These are phyloP conservation scores for Ulmus americana DNA, from an alignment of 331 rosid genomes.

Conservation along the genomic window DNA sequence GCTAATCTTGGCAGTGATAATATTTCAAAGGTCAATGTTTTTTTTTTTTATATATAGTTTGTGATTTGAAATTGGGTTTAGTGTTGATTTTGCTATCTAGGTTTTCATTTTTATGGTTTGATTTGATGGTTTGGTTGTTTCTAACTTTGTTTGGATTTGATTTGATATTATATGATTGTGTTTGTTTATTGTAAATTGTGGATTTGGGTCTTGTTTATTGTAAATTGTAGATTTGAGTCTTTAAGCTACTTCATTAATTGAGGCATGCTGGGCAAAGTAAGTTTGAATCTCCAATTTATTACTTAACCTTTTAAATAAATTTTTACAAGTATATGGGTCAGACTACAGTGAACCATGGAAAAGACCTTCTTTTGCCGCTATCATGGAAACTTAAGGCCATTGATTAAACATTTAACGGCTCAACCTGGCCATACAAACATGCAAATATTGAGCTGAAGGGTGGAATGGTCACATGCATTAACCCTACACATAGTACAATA, in stretches of 20 bases:
- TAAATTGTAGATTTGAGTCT: conserved; percentile 49
- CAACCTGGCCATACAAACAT: conserved; percentile 57
- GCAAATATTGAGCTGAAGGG: conserved; percentile 48
- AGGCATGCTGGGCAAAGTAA: conserved; percentile 95
- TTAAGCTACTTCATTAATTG: conserved; percentile 66
- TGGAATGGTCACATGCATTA: conserved; percentile 29
- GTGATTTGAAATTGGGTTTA: not conserved
- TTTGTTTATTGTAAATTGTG: no score
- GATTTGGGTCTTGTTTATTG: no score
- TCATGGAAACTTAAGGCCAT: conserved; percentile 80
- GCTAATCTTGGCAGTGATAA: conserved; percentile 65
- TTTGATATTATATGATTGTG: no score
- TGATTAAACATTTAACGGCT: conserved; percentile 63
- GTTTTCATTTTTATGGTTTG: no score
- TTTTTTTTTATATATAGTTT: not conserved
- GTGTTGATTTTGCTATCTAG: no score
- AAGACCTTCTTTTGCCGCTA: conserved; percentile 77
- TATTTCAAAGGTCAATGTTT: conserved; percentile 41
- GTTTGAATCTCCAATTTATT: conserved; percentile 27
- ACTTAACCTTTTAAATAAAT: not conserved
- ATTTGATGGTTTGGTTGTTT: no score
- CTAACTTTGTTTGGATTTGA: no score
- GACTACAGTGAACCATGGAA: conserved; percentile 86
- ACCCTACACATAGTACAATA: conserved; percentile 56
- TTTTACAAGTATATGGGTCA: conserved; percentile 15